These are phyloP conservation scores for Leccinum aurantiacum DNA, from an alignment of 768 basidiomycete genomes.

Conservation along the genomic window DNA sequence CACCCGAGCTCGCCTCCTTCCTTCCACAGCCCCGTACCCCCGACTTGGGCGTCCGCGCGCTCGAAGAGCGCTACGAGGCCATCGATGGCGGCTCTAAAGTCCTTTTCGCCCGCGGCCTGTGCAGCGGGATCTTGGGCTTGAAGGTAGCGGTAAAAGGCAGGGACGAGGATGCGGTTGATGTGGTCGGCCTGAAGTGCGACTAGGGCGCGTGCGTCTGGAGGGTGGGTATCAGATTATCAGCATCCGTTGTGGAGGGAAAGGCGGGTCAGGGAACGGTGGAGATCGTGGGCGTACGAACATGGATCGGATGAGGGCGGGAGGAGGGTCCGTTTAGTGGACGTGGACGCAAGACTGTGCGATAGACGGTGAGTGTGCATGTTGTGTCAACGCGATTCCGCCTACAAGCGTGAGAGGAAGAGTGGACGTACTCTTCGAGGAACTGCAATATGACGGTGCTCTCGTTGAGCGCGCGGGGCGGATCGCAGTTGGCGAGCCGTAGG, in stretches of 20 bases:
- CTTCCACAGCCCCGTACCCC: conserved; percentile 57
- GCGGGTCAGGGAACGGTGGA: neutral
- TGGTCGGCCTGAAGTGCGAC: conserved; percentile 69
- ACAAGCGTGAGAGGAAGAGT: neutral
- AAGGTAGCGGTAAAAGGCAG: conserved; percentile 72
- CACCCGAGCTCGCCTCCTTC: conserved; percentile 57
- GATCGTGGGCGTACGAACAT: conserved; percentile 41
- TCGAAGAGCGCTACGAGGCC: conserved; percentile 55
- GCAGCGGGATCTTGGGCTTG: conserved; percentile 61
- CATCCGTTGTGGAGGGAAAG: neutral
- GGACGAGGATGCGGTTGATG: conserved; percentile 61
- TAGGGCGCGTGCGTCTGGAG: conserved; percentile 62
- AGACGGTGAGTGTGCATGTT: neutral
- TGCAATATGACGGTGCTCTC: conserved; percentile 82
- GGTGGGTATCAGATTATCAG: neutral
- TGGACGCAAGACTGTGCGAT: conserved; percentile 48
- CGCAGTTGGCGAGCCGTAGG: conserved; percentile 51
- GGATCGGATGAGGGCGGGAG: conserved; percentile 58
- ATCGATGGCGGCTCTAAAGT: conserved; percentile 53
- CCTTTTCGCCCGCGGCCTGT: conserved; percentile 52
- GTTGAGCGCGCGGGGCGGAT: conserved; percentile 63
- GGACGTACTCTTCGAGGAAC: conserved; percentile 70
- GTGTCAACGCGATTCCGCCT: neutral
- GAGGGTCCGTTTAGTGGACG: conserved; percentile 48
- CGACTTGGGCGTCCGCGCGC: conserved; percentile 46